phyloP scores from a whole-genome alignment of 139 green algal species.

The Astrephomene gubernaculifera region DNA sequence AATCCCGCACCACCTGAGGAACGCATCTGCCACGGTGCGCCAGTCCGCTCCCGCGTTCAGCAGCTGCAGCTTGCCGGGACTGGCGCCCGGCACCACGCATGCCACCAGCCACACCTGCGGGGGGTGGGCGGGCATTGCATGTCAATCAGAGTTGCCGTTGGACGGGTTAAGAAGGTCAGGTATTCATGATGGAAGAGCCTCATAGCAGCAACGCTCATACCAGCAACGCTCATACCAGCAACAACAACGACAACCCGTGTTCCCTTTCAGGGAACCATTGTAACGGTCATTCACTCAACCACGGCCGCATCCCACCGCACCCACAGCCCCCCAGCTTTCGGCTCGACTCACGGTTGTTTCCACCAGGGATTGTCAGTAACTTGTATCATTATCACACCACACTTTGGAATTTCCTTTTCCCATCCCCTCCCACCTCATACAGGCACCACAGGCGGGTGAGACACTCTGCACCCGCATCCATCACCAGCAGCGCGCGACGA shows the following conservation, averaged over 20 bases:
- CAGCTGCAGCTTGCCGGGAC: not conserved
- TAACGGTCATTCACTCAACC: not conserved
- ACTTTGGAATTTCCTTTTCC: not conserved
- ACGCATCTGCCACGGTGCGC: not conserved
- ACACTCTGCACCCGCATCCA: not conserved
- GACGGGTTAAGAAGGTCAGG: not conserved
- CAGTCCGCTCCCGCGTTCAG: slow-evolving; percentile 15
- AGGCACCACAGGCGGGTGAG: slow-evolving; percentile 15
- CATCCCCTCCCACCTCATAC: slow-evolving; percentile 10
- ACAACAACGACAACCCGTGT: not conserved
- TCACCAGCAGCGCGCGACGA: slow-evolving; percentile 6
- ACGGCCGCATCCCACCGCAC: not conserved
- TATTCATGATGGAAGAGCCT: not conserved
- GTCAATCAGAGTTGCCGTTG: not conserved
- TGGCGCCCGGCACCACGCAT: not conserved
- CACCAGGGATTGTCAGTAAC: too few species aligned
- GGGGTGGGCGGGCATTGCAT: not conserved
- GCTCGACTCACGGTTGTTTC: not conserved
- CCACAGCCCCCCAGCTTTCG: not conserved
- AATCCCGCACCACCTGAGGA: slow-evolving; percentile 1
- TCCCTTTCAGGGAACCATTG: too few species aligned
- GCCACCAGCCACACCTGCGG: slow-evolving; percentile 10
- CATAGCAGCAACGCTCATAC: not conserved
- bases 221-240: not conserved
- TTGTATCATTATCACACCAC: too few species aligned